Evolutionary conservation across 495 filamentous ascomycete species (phyloP), one percentile per base, ranked within the genome.

Genomic region (Hypoxylon intermedium): DNA sequence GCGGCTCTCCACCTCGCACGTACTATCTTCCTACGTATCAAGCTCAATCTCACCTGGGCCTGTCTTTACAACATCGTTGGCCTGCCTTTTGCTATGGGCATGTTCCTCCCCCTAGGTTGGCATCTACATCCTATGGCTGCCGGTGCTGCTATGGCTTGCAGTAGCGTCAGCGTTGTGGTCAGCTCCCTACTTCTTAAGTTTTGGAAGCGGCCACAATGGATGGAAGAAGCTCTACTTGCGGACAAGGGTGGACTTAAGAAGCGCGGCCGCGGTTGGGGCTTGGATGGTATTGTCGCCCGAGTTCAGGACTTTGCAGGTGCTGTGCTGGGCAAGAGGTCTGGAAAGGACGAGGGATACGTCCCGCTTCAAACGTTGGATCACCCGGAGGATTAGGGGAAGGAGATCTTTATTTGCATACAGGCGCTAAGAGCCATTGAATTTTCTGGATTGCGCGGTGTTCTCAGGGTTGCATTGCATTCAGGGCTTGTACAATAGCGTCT

Each of bases 41-140:
- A 95, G 79, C 69, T 94, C 59, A 99, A 99, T 71, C 82, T 99
- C 1, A 72, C 85, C 1, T 96, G 93, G 91, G 92, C 92, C 2
- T 97, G 90, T 69, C 70, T 90, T 46, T 99, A 99, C 80, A 99
- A 99, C 73, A 48, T 91, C 43, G 78, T 98, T 61, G 94, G 94
- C 3, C 78, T 99, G 1, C 94, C 94, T 19, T 97, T 99, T 61
- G 94, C 94, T 7, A 98, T 98, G 94, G 94, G 94, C 3, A 63
- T 93, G 54, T 92, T 97, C 79, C 79, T 99, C 20, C 94, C 94
- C 0, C 84, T 94, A 47, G 93, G 93, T 2, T 84, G 86, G 61
- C 89, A 90, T 75, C 74, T 99, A 57, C 94, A 94, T 53, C 94
- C 94, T 9, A 93, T 97, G 89, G 91, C 91, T 24, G 95, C 94